A percentile compares a stretch with the other conserved stretches of the same genome.
These are phyloP conservation scores for Penicillium cinerascens DNA, from an alignment of 495 filamentous ascomycete genomes.

Conservation along the genomic window DNA sequence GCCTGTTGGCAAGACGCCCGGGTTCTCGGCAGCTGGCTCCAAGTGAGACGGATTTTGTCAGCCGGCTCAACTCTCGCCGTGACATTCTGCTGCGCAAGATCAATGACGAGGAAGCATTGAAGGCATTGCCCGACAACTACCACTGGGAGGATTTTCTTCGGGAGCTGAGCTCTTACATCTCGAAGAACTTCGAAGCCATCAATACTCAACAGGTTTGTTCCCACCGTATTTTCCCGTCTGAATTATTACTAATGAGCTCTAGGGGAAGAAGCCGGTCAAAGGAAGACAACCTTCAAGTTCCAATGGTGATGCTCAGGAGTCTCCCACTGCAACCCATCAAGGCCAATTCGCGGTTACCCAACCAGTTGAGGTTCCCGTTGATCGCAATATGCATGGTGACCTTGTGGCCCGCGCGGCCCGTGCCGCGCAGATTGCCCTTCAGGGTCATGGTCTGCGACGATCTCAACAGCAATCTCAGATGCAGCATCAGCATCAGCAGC, in stretches of 20 bases:
- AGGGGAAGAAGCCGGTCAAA: conserved; percentile 44
- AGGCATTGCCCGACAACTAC: conserved; percentile 67
- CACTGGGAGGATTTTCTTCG: conserved; percentile 77
- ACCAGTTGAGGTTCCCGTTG: conserved; percentile 40
- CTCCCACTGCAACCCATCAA: conserved; percentile 39
- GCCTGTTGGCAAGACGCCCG: conserved; percentile 61
- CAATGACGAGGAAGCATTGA: conserved; percentile 58
- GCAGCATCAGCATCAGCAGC: conserved; percentile 29
- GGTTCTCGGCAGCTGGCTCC: conserved; percentile 60
- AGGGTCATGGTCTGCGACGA: conserved; percentile 43
- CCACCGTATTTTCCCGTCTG: not conserved
- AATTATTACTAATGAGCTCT: conserved; percentile 18
- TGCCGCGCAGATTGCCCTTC: conserved; percentile 53
- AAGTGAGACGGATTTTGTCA: conserved; percentile 72
- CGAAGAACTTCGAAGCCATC: conserved; percentile 67
- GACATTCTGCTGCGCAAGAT: conserved; percentile 63
- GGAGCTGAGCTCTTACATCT: conserved; percentile 69
- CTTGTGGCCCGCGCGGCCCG: conserved; percentile 51
- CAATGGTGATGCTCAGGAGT: conserved; percentile 39
- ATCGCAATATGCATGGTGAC: conserved; percentile 48
- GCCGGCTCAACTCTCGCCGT: conserved; percentile 58
- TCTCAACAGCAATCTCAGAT: conserved; percentile 43
- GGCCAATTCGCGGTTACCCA: conserved; percentile 45
- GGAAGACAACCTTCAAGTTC: conserved; percentile 43
- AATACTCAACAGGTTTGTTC: conserved; percentile 47